Evolutionary conservation across 352 stramenopile genomes (phyloP), one percentile per base, ranked within the genome.

Genomic region (Phytophthora pinifolia): DNA sequence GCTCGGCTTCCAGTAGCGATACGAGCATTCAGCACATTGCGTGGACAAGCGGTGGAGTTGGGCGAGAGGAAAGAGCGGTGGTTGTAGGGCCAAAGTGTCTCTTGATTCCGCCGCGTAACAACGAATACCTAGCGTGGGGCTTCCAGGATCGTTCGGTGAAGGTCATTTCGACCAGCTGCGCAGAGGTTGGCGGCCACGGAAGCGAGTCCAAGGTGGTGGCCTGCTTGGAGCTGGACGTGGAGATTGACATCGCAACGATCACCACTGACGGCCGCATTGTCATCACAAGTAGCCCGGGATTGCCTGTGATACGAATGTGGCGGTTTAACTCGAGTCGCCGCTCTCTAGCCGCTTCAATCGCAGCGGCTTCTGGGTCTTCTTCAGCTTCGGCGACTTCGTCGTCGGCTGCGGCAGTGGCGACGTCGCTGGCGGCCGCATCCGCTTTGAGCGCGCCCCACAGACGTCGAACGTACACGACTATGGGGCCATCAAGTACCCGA

Each of bases 61-160:
- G 64, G 6, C 58, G 75, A 30, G 80, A 88, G 27, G 79, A 86
- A 49, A 65, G 65, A 13, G 55, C 77, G 3, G 72, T 78, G 12
- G 33, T 54, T 37, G 62, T 83, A 7, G 62, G 78, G 3, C 56
- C 72, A 3, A 68, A 79, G 5, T 86, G 75, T 33, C 38, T 89
- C 7, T 56, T 89, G 37, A 82, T 91, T 17, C 81, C 81, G 6
- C 76, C 81, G 3, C 65, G 67, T 1, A 72, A 89, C 48, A 70
- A 70, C 39, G 79, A 91, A 55, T 89, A 86, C 38, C 54, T 89
- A 7, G 74, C 81, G 2, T 91, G 81, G 81, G 75, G 75, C 0
- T 89, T 86, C 52, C 73, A 83, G 36, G 82, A 89, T 30, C 70
- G 71, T 0, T 78, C 76, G 13, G 64, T 90, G 36, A 88, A 88